A percentile compares a stretch with the other conserved stretches of the same genome.
phyloP scores from a whole-genome alignment of 2,329 filamentous ascomycete genomes.

The Albophoma yamanashiensis region DNA sequence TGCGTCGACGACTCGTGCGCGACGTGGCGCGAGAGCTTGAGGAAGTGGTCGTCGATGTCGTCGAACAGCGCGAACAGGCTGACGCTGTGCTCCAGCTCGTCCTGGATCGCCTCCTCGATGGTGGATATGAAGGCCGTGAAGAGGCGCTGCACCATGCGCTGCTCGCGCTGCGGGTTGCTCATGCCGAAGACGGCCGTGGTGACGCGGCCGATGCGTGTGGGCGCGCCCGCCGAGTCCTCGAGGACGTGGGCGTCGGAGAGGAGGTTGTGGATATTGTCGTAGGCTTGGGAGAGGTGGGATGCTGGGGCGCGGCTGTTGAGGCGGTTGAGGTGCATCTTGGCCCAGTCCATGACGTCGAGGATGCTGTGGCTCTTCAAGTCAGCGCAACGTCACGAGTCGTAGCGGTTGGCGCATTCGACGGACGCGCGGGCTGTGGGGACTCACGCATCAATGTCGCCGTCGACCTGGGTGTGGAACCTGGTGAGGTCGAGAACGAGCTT shows the following conservation, averaged over 20 bases:
- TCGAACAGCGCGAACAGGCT: constrained; percentile 85
- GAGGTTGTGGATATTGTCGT: constrained; percentile 74
- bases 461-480: constrained; percentile 85
- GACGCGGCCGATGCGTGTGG: constrained; percentile 58
- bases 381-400: neutral
- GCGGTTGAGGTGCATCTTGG: constrained; percentile 69
- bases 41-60: constrained; percentile 79
- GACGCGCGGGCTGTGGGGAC: constrained; percentile 11
- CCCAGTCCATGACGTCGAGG: constrained; percentile 94
- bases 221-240: constrained; percentile 40
- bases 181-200: constrained; percentile 68
- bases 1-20: constrained; percentile 74
- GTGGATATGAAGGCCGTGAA: constrained; percentile 77
- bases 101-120: constrained; percentile 80
- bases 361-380: constrained; percentile 40
- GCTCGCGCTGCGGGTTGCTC: constrained; percentile 71
- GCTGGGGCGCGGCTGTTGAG: constrained; percentile 52
- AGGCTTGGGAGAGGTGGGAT: constrained; percentile 51
- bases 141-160: constrained; percentile 70
- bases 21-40: constrained; percentile 76
- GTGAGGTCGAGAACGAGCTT: constrained; percentile 76
- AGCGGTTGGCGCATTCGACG: neutral
- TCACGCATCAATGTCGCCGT: constrained; percentile 80
- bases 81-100: constrained; percentile 70
- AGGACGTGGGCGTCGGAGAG: constrained; percentile 55